Evolutionary conservation across 345 rosid genomes (phyloP), one percentile per base, ranked within the genome.

Genomic region (Schrenkiella parvula): DNA sequence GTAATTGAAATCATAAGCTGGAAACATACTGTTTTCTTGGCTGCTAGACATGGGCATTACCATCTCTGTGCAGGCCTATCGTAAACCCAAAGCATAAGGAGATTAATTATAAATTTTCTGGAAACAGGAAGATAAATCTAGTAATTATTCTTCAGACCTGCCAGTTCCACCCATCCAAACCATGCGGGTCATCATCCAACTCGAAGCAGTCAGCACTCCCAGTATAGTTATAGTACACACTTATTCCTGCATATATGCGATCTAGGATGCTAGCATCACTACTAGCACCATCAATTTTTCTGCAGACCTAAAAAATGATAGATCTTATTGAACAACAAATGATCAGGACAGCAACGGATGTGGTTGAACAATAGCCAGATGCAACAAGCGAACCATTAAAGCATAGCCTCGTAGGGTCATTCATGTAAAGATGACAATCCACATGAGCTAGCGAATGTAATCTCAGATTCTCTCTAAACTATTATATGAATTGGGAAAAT

Each of bases 141-240:
- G 54, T 47, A 58, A 54, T 23, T 52, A 23, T 26, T 21, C 5
- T 70, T 66, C 37, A 32, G 19, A 89, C 97, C 98, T 93, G 96
- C 97, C 95, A 93, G 76, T 89, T 78, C 98, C 98, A 89, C 43
- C 96, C 95, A 78, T 80, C 82, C 83, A 89, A 74, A 73, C 97
- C 97, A 70, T 93, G 98, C 62, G 97, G 98, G 82, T 93, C 97
- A 80, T 93, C 96, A 64, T 86, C 97, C 71, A 91, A 85, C 81
- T 93, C 48, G 72, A 91, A 91, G 85, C 98, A 89, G 57, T 79
- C 80, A 50, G 80, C 84, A 11, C 79, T 66, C 57, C 98, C 96
- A 2, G 91, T 89, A 62, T 83, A 89, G 81, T 93, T 93, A 85
- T 93, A 91, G 69, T 86, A 91, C 44, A 91, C 71, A 41, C 83